Percentiles rank a stretch among this genome's conserved stretches.
Conservation (phyloP, 2,329 filamentous ascomycete genomes). For the Didymella arachidicola region DNA sequence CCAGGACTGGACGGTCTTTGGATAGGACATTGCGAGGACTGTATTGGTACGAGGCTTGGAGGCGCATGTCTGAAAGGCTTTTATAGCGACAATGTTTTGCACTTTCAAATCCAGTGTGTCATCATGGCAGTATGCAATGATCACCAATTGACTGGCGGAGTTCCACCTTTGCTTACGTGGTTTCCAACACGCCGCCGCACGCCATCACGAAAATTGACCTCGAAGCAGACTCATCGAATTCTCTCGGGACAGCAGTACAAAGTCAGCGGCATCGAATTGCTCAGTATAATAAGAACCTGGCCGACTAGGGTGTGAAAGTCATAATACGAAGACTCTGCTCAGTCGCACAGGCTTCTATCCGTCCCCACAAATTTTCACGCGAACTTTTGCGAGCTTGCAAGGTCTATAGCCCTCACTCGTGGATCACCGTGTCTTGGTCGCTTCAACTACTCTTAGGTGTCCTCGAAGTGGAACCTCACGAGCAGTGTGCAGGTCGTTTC, state of each 20-base stretch:
- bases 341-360: background rate
- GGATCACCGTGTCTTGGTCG: background rate
- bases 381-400: conserved; percentile 5
- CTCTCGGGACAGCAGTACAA: background rate
- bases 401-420: background rate
- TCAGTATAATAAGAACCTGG: background rate
- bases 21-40: conserved; percentile 20
- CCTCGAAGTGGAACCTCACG: conserved; percentile 65
- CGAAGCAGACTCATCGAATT: too few species aligned
- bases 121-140: background rate
- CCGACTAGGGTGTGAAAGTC: background rate
- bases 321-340: background rate
- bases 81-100: background rate
- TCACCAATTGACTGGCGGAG: background rate
- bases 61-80: background rate
- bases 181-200: background rate
- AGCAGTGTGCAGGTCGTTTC: conserved; percentile 70
- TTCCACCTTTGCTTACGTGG: conserved; percentile 1
- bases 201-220: background rate
- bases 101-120: background rate
- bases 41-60: background rate
- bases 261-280: background rate
- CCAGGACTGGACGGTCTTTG: conserved; percentile 27
- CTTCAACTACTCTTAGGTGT: conserved; percentile 19
- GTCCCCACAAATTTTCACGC: background rate